Conservation (phyloP, 257 asterid genomes). For the Fraxinus quadrangulata region DNA sequence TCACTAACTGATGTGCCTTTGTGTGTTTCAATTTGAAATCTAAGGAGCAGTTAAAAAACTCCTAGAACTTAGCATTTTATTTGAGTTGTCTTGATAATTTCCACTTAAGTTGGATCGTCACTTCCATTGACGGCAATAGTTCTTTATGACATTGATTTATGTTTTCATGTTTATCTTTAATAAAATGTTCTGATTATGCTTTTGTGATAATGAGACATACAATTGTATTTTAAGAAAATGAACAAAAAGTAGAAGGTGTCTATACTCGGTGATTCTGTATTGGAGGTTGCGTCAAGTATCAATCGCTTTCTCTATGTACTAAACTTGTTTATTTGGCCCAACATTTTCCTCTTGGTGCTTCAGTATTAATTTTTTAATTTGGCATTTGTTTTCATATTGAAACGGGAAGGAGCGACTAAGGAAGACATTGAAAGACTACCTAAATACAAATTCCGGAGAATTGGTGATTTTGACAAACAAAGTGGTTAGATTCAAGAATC, state of each 20-base stretch:
- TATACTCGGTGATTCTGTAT: slow-evolving; percentile 8
- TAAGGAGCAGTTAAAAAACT: too few relatives aligned
- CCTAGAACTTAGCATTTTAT: too few relatives aligned
- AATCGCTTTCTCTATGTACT: background rate
- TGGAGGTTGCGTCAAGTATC: background rate
- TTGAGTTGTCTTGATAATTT: too few relatives aligned
- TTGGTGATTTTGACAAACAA: slow-evolving; percentile 90
- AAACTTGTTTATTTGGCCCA: background rate
- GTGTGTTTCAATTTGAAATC: too few relatives aligned
- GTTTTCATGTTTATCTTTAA: background rate
- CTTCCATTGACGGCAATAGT: background rate
- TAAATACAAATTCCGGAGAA: slow-evolving; percentile 72
- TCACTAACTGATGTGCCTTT: too few relatives aligned
- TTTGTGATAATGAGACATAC: background rate
- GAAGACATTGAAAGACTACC: slow-evolving; percentile 93
- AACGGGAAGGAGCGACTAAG: slow-evolving; percentile 97
- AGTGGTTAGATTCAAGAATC: slow-evolving; percentile 91
- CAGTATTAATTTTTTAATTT: background rate
- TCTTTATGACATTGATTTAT: background rate
- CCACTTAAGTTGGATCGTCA: background rate
- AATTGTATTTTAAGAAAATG: slow-evolving; percentile 10
- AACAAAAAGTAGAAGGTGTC: slow-evolving; percentile 6
- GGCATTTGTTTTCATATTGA: slow-evolving; percentile 17
- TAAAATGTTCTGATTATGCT: background rate
- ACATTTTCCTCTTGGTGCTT: background rate